Evolutionary conservation across 2,329 filamentous ascomycete genomes (phyloP).

Genomic region (Thermochaetoides dissita): DNA sequence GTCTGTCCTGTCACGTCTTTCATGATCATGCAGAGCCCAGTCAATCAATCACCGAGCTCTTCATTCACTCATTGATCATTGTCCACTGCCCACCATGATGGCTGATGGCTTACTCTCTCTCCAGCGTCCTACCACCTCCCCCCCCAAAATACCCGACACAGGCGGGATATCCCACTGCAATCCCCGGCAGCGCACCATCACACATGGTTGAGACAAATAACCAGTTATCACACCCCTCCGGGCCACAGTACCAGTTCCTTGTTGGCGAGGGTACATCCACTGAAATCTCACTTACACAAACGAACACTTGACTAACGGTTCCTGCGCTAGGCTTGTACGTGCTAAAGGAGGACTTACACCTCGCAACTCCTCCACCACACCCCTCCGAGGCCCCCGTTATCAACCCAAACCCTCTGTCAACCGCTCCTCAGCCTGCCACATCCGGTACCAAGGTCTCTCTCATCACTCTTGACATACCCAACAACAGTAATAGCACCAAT

Average conservation of each 20-base stretch:
- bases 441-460: conserved; percentile 75
- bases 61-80: too few species aligned
- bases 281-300: not conserved
- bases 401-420: conserved; percentile 84
- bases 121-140: conserved; percentile 71
- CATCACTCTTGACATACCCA: conserved; percentile 47
- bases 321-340: conserved; percentile 60
- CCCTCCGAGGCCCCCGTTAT: conserved; percentile 79
- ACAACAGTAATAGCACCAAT: too few species aligned
- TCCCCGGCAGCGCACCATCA: conserved; percentile 35
- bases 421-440: conserved; percentile 68
- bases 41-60: too few species aligned
- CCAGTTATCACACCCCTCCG: conserved; percentile 62
- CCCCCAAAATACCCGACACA: conserved; percentile 61
- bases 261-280: conserved; percentile 66
- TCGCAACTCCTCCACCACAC: conserved; percentile 89
- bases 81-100: not conserved
- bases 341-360: conserved; percentile 77
- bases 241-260: conserved; percentile 76
- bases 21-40: too few species aligned
- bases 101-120: conserved; percentile 7
- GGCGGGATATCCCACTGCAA: conserved; percentile 37
- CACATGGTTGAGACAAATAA: conserved; percentile 93
- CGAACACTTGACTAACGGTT: not conserved
- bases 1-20: too few species aligned